These are phyloP conservation scores for Lignosus rhinocerotis DNA, from an alignment of 1,284 basidiomycete genomes.

Conservation along the genomic window DNA sequence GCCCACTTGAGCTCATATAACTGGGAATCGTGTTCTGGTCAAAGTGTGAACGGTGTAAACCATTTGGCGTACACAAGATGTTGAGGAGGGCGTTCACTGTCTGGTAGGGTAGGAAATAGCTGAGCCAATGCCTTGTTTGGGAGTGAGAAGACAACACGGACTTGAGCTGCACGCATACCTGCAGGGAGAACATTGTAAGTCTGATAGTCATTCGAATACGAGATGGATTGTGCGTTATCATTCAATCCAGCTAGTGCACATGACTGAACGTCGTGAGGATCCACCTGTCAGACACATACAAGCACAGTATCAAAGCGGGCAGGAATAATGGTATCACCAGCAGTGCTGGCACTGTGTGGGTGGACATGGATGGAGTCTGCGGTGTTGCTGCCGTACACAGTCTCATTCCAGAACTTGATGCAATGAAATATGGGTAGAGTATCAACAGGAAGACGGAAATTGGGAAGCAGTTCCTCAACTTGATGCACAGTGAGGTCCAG, in stretches of 20 bases:
- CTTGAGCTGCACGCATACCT: not conserved
- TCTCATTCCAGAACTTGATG: slow-evolving; percentile 12
- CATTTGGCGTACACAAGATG: slow-evolving; percentile 32
- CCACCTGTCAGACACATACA: not conserved
- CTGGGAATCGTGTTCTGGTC: not conserved
- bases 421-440: slow-evolving; percentile 7
- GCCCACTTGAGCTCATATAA: not conserved
- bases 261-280: no score
- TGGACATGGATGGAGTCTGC: slow-evolving; percentile 6
- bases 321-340: not conserved
- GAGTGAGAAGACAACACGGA: slow-evolving; percentile 3
- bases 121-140: not conserved
- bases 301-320: slow-evolving; percentile 11
- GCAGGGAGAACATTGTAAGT: not conserved
- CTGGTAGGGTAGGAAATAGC: not conserved
- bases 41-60: slow-evolving; percentile 24
- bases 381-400: slow-evolving; percentile 4
- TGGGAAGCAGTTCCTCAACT: not conserved
- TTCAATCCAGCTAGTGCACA: no score
- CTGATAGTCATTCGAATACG: no score
- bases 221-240: no score
- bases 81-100: not conserved
- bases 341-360: not conserved
- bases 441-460: not conserved
- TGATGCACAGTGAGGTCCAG: not conserved